Evolutionary conservation across 2,329 filamentous ascomycete species (phyloP), one percentile per base, ranked within the genome.

Genomic region (Drechslerella stenobrocha): DNA sequence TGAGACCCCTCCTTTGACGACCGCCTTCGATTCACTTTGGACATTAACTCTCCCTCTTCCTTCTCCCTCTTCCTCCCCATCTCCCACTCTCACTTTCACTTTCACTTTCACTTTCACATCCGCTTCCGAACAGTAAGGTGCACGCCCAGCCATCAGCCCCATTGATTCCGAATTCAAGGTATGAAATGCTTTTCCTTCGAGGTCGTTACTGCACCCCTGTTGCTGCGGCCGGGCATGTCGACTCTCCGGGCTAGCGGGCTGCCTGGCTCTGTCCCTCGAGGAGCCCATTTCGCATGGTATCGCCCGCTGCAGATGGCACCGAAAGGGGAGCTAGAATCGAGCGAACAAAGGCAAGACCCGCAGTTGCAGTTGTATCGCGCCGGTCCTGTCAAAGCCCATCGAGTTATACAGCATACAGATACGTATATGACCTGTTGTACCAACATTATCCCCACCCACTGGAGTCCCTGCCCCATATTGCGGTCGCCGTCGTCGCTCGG

Each of bases 391-490:
- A 20, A 18, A 15, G 13, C 15, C 37, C 18, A 18, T 42, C 15
- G 22, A 18, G 37, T 42, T 20, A 18, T 9, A 13, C 18, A n/a
- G 37, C 37, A 42, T 18, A n/a, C n/a, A 15, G 4, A 15, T n/a
- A n/a, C n/a, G 34, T 42, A 18, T 42, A 18, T 20, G 18, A 3
- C 9, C 15, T 42, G 37, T 20, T 18, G 8, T 28, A 40, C 3
- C 37, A 40, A 35, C 2, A 52, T 23, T 45, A 42, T 46, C 32
- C 30, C 55, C 63, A 51, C 55, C 55, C 61, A 50, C 55, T 44
- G n/a, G n/a, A n/a, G 8, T 20, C 52, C 60, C 60, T 60, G 50
- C 53, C 61, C 55, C 50, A 35, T 67, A 60, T 60, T 60, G 59
- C 37, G 55, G 55, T 67, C 55, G 50, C 55, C 51, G 55, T 60